Evolutionary conservation across 768 basidiomycete species (phyloP).

Genomic region (Suillus alpinus): DNA sequence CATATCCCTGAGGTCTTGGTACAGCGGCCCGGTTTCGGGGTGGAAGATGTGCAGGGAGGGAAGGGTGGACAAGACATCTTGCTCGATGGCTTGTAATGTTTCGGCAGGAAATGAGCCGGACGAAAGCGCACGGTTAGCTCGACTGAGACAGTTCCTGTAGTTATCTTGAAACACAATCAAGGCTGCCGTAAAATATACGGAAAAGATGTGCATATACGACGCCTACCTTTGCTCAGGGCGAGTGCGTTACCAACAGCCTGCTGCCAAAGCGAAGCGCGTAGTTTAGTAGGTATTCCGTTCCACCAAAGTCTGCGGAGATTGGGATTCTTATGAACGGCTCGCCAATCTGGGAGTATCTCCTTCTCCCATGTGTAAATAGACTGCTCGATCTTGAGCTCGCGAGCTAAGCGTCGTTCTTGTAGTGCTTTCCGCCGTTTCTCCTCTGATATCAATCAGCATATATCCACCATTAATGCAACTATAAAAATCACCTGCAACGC

Average conservation of each 20-base stretch:
- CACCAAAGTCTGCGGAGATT: conserved; percentile 77
- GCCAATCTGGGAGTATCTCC: conserved; percentile 82
- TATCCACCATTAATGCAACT: neutral
- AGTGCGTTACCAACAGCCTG: conserved; percentile 81
- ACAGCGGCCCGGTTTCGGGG: conserved; percentile 71
- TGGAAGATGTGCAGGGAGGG: conserved; percentile 81
- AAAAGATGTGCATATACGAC: conserved; percentile 4
- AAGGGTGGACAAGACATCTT: conserved; percentile 72
- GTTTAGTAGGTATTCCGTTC: conserved; percentile 81
- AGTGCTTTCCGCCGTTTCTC: conserved; percentile 65
- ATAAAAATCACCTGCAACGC: conserved; percentile 57
- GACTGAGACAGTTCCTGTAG: conserved; percentile 65
- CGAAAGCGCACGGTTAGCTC: conserved; percentile 69
- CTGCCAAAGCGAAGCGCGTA: conserved; percentile 82
- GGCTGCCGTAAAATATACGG: conserved; percentile 1
- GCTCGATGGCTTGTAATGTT: conserved; percentile 62
- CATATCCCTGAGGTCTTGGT: conserved; percentile 80
- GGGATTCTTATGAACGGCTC: conserved; percentile 63
- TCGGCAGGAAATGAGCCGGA: conserved; percentile 65
- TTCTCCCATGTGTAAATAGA: conserved; percentile 75
- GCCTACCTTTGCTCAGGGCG: conserved; percentile 74
- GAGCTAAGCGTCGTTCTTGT: conserved; percentile 57
- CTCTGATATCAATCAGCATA: conserved; percentile 39
- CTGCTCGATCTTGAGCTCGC: conserved; percentile 69
- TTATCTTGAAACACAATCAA: conserved; percentile 46